Evolutionary conservation across 768 basidiomycete species (phyloP), one percentile per base, ranked within the genome.

Genomic region (Cubamyces sp.): DNA sequence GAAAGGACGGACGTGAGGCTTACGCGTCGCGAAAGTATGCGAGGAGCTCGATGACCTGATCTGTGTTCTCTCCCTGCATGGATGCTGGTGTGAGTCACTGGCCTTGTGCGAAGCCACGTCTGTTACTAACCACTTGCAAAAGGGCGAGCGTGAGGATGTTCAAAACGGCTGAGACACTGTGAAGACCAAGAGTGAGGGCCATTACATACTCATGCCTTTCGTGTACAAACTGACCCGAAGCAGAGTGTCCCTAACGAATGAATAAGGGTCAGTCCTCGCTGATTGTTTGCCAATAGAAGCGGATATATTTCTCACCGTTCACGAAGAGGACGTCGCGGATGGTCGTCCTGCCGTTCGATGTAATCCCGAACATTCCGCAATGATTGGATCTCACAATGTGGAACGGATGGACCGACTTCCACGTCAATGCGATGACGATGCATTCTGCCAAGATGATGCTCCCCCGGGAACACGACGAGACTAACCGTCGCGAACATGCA

Each of bases 21-120:
- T n/a, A 56, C 55, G 55, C 30, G n/a, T 56, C 55, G 16, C 55
- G 55, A 16, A 56, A 56, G 9, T 47, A 47, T 23, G 43, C 45
- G 34, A 47, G 37, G 5, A 56, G 18, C 21, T 23, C 45, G 55
- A 23, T 25, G 12, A 15, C 12, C 15, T 47, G 28, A 15, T 19
- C 28, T 11, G 55, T n/a, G n/a, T 55, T 46, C 28, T 9, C 28
- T 43, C 23, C 54, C 53, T 42, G 16, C 7, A 21, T 9, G 12
- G 3, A 21, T 9, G 12, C 3, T 1, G 3, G 28, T 9, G 25
- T 26, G 3, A 55, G 40, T 14, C 9, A 16, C 9, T 15, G 21
- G 23, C 52, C 21, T 14, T 2, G 14, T 53, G 34, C 3, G 19
- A 16, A 40, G 8, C 16, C 21, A 23, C 3, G 15, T 21, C 11